Evolutionary conservation across 2,329 filamentous ascomycete species (phyloP).

Genomic region (Botrytis fragariae): DNA sequence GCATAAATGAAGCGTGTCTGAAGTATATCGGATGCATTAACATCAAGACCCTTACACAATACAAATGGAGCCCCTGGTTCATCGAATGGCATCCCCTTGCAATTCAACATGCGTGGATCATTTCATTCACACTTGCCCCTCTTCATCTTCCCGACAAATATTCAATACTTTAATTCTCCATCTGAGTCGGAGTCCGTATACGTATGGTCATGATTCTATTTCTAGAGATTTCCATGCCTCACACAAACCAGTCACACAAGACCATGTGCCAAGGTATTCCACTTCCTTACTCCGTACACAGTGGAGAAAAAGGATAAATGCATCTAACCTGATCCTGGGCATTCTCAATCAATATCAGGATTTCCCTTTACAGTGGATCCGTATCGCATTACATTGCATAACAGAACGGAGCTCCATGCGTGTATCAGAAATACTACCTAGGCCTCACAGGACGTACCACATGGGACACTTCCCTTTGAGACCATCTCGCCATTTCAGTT

Average conservation of each 20-base stretch:
- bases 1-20: not conserved
- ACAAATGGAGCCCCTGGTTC: not conserved
- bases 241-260: not conserved
- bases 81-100: not conserved
- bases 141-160: not conserved
- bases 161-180: not conserved
- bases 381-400: conserved; percentile 1
- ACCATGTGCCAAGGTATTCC: not conserved
- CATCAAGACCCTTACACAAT: not conserved
- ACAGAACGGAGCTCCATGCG: not conserved
- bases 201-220: not conserved
- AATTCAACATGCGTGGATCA: not conserved
- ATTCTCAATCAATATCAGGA: conserved; percentile 3
- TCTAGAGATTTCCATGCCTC: not conserved
- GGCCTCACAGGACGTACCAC: not conserved
- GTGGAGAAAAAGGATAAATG: not conserved
- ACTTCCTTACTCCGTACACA: not conserved
- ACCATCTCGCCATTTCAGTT: conserved; percentile 13
- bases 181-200: not conserved
- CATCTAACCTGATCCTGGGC: not conserved
- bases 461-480: not conserved
- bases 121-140: not conserved
- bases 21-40: not conserved
- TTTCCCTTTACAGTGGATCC: not conserved
- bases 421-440: conserved; percentile 6